Evolutionary conservation across 1,139 yeast species (phyloP), one percentile per base, ranked within the genome.

Genomic region (Ogataea hybrid): DNA sequence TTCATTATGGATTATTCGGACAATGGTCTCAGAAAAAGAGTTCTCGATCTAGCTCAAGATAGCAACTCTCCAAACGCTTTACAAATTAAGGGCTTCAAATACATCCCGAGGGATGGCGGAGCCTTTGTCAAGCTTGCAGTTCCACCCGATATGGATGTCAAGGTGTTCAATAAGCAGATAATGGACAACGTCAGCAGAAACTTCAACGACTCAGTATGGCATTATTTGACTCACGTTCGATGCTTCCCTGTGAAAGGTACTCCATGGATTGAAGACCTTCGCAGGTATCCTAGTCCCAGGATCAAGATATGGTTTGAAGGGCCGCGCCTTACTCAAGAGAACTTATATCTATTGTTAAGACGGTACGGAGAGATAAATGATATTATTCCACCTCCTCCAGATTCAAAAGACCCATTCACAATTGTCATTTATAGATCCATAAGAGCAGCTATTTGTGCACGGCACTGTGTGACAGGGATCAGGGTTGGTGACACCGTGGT

Each of bases 261-360:
- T 0, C 98, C 98, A 0, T 92, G 97, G 97, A 85, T 92, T 49
- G 97, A 92, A 63, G 98, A 92, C 61, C 70, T 92, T 58, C 75
- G 85, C 52, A 68, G 97, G 50, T 75, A 74, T 50, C 95, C 95
- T 8, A 80, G 84, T 46, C 65, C 71, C 10, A 70, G 72, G 16
- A 64, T 92, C 27, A 73, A 76, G 43, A 81, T 90, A 3, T 72
- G 73, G 28, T 89, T 83, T 57, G 89, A 84, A 49, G 97, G 97
- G 1, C 73, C 82, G 0, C 71, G 69, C 22, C 63, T 90, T 49
- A 77, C 88, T 0, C 96, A 90, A 56, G 97, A 92, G 62, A 88
- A 85, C 44, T 62, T 90, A 37, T 92, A 90, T 57, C 76, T 85
- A 3, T 66, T 88, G 39, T 81, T 92, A 59, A 76, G 98, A 65